Evolutionary conservation across 148 eudicot species (phyloP), one percentile per base, ranked within the genome.

Genomic region (Camellia lanceoleosa): DNA sequence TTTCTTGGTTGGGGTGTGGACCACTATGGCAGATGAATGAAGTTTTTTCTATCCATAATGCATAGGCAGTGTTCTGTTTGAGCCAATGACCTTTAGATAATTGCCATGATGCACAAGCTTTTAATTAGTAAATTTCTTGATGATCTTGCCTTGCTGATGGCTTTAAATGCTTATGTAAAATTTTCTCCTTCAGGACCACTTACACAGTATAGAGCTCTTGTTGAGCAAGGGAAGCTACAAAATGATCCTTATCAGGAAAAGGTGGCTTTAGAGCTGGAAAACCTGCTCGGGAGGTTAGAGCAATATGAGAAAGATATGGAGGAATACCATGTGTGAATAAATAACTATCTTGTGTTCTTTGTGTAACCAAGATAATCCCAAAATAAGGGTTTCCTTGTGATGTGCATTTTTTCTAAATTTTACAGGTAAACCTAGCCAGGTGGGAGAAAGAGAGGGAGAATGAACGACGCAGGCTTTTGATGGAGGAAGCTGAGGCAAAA

Each of bases 231-330:
- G 68, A 89, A 91, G 85, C 84, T 95, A 79, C 90, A 90, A 65
- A 85, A 91, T 86, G 97, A 95, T 87, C 88, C 90, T 80, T 81
- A 89, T 83, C 98, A 95, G 85, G 98, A 91, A 88, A 91, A 85
- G 76, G 92, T 95, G 78, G 96, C 94, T 75, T 30, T 82, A n/a
- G 90, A 90, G 87, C 86, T 95, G 74, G 94, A 91, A 82, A 88
- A 92, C 83, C 84, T 95, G 49, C 77, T 95, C 41, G 87, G 87
- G 71, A 93, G 95, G 73, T 88, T 95, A 82, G 87, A 89, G 76
- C 89, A 90, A 74, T 93, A 91, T 85, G 97, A 95, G 80, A 91
- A 86, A 83, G 92, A 88, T 74, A 93, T 95, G 98, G 89, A 92
- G 80, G 90, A 91, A 73, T 95, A 91, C 81, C 89, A 92, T 84